Conservation (phyloP, 805 yeast genomes). For the Maudiozyma serrabonitensis region DNA sequence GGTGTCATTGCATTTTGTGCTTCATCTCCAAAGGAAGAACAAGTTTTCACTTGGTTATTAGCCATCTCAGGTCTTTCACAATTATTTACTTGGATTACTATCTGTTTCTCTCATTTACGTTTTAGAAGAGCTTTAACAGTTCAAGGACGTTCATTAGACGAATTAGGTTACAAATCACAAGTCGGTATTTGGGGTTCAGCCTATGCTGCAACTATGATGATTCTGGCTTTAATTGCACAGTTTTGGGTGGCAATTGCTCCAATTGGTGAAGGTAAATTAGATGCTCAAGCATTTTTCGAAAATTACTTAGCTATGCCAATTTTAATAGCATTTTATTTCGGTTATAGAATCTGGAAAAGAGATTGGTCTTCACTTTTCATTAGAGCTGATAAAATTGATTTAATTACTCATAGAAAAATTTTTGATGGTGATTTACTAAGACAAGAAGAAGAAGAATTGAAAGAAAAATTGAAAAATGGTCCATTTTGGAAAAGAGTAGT, state of each 20-base stretch:
- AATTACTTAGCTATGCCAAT: conserved; percentile 42
- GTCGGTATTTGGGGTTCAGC: conserved; percentile 45
- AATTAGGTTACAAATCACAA: conserved; percentile 45
- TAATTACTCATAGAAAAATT: conserved; percentile 22
- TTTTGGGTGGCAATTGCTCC: conserved; percentile 63
- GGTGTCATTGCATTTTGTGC: conserved; percentile 61
- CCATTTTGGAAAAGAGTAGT: conserved; percentile 18
- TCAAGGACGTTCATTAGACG: conserved; percentile 42
- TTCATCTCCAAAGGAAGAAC: conserved; percentile 45
- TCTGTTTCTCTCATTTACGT: conserved; percentile 47
- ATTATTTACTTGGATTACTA: conserved; percentile 52
- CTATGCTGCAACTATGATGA: conserved; percentile 42
- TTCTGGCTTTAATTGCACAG: conserved; percentile 45
- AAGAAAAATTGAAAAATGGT: conserved; percentile 20
- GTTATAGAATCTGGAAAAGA: conserved; percentile 38
- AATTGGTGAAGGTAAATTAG: conserved; percentile 27
- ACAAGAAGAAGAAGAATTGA: conserved; percentile 28
- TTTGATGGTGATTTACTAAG: conserved; percentile 28
- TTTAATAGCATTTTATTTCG: conserved; percentile 33
- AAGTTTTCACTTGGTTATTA: conserved; percentile 55
- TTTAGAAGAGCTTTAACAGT: conserved; percentile 49
- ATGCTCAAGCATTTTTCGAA: conserved; percentile 37
- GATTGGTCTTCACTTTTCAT: conserved; percentile 31
- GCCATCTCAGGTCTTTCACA: conserved; percentile 56
- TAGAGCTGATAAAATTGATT: conserved; percentile 24